phyloP scores from a whole-genome alignment of 345 rosid genomes.

The Passiflora organensis region DNA sequence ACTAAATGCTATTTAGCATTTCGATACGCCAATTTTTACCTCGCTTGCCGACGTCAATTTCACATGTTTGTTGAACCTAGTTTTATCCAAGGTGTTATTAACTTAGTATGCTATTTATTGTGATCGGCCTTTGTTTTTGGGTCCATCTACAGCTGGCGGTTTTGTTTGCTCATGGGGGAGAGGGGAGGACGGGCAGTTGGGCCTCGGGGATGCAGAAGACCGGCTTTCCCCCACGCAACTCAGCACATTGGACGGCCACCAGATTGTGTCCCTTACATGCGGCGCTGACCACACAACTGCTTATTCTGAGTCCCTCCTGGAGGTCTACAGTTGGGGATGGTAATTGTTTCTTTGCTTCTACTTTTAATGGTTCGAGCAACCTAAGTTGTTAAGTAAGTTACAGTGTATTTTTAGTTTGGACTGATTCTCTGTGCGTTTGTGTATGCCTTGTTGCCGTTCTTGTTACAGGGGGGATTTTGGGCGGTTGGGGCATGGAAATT shows the following conservation, averaged over 20 bases:
- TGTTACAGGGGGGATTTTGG: constrained; percentile 93
- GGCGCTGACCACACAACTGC: constrained; percentile 97
- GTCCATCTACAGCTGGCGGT: constrained; percentile 63
- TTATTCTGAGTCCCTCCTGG: constrained; percentile 50
- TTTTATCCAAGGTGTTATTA: too few relatives aligned
- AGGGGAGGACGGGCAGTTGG: constrained; percentile 98
- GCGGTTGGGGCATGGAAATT: constrained; percentile 96
- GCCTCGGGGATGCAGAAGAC: constrained; percentile 94
- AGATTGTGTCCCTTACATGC: constrained; percentile 62
- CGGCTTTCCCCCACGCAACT: constrained; percentile 70
- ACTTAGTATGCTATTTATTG: too few relatives aligned
- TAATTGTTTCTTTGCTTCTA: constrained; percentile 10
- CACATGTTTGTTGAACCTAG: too few relatives aligned
- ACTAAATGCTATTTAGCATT: background rate
- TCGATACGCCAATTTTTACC: too few relatives aligned
- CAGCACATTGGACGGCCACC: constrained; percentile 62
- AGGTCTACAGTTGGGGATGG: constrained; percentile 94
- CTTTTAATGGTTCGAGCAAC: background rate
- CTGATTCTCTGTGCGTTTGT: background rate
- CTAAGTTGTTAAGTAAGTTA: background rate
- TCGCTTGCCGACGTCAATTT: too few relatives aligned
- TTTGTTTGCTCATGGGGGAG: constrained; percentile 93
- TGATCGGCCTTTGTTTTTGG: too few relatives aligned
- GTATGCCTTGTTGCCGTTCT: background rate
- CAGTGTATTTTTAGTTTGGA: background rate